Evolutionary conservation across 306 rosid species (phyloP), one percentile per base, ranked within the genome.

Genomic region (Biancaea sappan): DNA sequence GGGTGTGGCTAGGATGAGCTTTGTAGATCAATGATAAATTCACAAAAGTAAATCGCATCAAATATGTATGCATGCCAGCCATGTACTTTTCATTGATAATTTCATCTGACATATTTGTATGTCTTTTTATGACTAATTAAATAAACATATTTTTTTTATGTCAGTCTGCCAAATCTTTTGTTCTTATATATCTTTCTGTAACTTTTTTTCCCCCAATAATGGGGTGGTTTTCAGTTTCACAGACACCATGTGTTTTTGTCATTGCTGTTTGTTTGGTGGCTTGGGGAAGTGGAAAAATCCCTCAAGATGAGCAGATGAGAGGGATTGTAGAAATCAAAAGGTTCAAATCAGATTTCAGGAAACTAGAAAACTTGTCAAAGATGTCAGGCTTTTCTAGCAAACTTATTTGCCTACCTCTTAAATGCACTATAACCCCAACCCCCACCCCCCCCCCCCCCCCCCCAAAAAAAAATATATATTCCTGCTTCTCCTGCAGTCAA

Each of bases 261-360:
- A 77, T 73, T 69, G 73, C 60, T 72, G 22, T 77, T 57, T 80
- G 88, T 77, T 80, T 77, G 78, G 85, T 80, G 78, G 72, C 82
- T 72, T 76, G 64, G 38, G 71, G 70, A 67, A 58, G 81, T 63
- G 50, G 46, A 1, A 35, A 15, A 4, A 46, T 41, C 72, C 54
- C 6, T 26, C 63, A 47, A 66, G 78, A 69, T 74, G 78, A 10
- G 48, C 43, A 60, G 25, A 31, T 58, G 41, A 29, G 41, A 29
- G 22, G 46, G 16, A 60, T 43, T 79, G 60, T 50, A 80, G 74
- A 54, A 80, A 80, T 80, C 84, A 80, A 84, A 84, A 73, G 75
- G 47, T 73, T 67, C 73, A 69, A 56, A 56, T 37, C 16, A 16
- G 8, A 72, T 18, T 65, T 68, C 63, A 22, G 75, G 71, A 73